Evolutionary conservation across 352 stramenopile species (phyloP).

Genomic region (Pythium vanterpoolii): DNA sequence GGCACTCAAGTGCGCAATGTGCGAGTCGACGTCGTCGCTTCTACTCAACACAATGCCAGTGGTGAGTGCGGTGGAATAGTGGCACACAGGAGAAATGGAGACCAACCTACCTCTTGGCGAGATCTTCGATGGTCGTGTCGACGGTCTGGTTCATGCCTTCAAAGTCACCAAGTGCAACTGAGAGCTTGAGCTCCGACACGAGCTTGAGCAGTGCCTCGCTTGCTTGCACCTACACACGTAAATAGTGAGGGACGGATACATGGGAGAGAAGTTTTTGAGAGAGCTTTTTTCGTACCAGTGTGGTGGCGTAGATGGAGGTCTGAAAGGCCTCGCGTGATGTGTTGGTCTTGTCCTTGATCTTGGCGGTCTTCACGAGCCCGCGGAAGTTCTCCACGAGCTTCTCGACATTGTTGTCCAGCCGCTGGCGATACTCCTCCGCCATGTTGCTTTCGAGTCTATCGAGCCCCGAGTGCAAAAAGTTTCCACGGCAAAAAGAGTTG

Average conservation of each 20-base stretch:
- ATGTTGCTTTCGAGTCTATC: conserved; percentile 32
- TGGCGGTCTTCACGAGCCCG: conserved; percentile 75
- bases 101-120: conserved; percentile 48
- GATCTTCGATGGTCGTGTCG: conserved; percentile 62
- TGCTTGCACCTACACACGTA: conserved; percentile 45
- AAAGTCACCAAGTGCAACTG: conserved; percentile 73
- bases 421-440: conserved; percentile 83
- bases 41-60: conserved; percentile 21
- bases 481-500: not conserved
- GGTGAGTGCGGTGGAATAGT: not conserved
- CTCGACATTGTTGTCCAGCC: conserved; percentile 85
- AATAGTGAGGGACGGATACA: not conserved
- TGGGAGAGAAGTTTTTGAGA: not conserved
- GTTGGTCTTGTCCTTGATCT: conserved; percentile 81
- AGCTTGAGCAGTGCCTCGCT: conserved; percentile 80
- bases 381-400: conserved; percentile 88
- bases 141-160: conserved; percentile 87
- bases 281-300: conserved; percentile 34
- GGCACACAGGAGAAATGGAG: not conserved
- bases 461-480: not conserved
- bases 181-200: conserved; percentile 81
- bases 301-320: conserved; percentile 81
- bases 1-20: conserved; percentile 72
- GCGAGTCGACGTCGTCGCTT: conserved; percentile 76
- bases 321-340: conserved; percentile 78